A percentile compares a stretch with the other conserved stretches of the same genome.
Evolutionary conservation across 2,329 filamentous ascomycete genomes (phyloP).

Genomic region (Xylariales sp.): DNA sequence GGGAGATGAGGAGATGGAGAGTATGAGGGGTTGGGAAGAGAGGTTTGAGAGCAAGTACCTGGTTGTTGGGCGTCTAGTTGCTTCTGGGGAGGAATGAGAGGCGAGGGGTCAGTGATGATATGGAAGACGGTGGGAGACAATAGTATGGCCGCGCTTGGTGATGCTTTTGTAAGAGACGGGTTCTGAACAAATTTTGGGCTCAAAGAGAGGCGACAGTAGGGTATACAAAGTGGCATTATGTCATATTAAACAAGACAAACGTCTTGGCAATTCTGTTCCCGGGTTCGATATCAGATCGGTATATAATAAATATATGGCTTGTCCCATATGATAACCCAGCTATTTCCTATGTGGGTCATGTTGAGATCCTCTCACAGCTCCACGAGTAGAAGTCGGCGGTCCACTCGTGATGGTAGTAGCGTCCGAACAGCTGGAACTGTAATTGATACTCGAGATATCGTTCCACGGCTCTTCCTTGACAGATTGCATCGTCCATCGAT

Average conservation of each 20-base stretch:
- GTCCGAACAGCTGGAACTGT: too few species aligned
- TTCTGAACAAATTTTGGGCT: too few species aligned
- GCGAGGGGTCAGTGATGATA: background rate
- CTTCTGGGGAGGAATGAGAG: conserved; percentile 34
- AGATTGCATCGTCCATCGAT: conserved; percentile 5
- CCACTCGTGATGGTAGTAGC: too few species aligned
- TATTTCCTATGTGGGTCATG: too few species aligned
- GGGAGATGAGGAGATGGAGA: conserved; percentile 71
- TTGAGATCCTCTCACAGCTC: too few species aligned
- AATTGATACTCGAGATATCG: background rate
- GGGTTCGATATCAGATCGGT: too few species aligned
- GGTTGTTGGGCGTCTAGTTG: conserved; percentile 82
- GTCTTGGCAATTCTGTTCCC: background rate
- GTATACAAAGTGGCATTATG: background rate
- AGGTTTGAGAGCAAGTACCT: conserved; percentile 91
- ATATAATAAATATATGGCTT: too few species aligned
- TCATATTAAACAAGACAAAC: background rate
- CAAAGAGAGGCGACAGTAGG: background rate
- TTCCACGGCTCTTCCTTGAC: conserved; percentile 2
- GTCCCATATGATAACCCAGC: too few species aligned
- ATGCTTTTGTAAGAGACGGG: too few species aligned
- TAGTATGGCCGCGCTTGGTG: background rate
- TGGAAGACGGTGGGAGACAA: background rate
- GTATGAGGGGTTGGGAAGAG: conserved; percentile 87
- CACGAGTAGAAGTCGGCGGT: too few species aligned